These are phyloP conservation scores for Phytophthora parvispora DNA, from an alignment of 352 stramenopile genomes.

Conservation along the genomic window DNA sequence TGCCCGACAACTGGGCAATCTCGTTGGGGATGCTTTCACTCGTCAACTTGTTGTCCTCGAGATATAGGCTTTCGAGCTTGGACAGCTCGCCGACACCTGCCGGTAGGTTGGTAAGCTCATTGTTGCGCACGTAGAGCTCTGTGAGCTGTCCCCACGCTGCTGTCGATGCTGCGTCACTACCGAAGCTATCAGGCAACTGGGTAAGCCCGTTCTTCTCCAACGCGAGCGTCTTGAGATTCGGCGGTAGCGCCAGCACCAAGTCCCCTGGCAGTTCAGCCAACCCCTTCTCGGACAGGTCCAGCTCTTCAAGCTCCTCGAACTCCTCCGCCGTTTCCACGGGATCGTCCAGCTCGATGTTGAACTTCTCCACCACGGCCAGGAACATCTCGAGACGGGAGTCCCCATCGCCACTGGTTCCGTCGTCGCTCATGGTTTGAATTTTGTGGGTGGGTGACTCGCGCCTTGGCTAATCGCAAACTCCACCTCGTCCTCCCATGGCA, in stretches of 20 bases:
- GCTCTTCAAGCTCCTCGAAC: slow-evolving; percentile 79
- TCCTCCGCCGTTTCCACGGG: slow-evolving; percentile 67
- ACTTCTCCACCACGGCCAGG: slow-evolving; percentile 71
- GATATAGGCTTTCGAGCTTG: slow-evolving; percentile 84
- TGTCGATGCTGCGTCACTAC: slow-evolving; percentile 22
- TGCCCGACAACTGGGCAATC: slow-evolving; percentile 54
- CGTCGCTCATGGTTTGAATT: slow-evolving; percentile 59
- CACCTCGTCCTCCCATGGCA: neutral
- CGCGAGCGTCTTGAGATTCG: slow-evolving; percentile 79
- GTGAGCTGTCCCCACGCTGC: slow-evolving; percentile 58
- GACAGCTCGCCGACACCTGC: slow-evolving; percentile 57
- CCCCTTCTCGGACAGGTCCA: slow-evolving; percentile 86
- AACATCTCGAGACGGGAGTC: slow-evolving; percentile 57
- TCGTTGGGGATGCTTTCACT: slow-evolving; percentile 61
- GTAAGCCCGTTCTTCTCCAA: slow-evolving; percentile 84
- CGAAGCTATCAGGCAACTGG: slow-evolving; percentile 61
- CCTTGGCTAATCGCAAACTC: slow-evolving; percentile 30
- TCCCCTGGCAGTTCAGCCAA: slow-evolving; percentile 66
- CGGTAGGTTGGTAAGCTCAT: slow-evolving; percentile 69
- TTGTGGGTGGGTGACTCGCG: slow-evolving; percentile 5
- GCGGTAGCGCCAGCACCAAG: slow-evolving; percentile 58
- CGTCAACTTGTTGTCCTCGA: slow-evolving; percentile 89
- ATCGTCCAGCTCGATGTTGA: slow-evolving; percentile 79
- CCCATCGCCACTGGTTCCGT: slow-evolving; percentile 34
- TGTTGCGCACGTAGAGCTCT: slow-evolving; percentile 89